Evolutionary conservation across 2,329 filamentous ascomycete genomes (phyloP).

Genomic region (Aspergillus quadricinctus): DNA sequence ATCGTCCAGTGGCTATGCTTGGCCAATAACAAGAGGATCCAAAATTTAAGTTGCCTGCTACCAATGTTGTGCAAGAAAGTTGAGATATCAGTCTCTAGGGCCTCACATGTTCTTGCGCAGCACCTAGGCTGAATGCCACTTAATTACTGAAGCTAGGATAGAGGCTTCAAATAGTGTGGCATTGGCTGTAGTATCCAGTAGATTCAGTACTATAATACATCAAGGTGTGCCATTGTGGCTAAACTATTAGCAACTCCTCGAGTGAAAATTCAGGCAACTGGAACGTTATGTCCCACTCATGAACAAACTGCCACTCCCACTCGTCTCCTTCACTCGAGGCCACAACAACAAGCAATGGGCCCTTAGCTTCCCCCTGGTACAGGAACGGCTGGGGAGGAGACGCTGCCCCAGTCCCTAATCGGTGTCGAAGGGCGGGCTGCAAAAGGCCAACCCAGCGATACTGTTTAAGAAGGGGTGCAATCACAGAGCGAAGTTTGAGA

Average conservation of each 20-base stretch:
- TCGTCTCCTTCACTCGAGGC: constrained; percentile 1
- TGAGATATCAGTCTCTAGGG: too few relatives aligned
- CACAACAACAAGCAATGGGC: constrained; percentile 2
- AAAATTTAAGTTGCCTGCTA: too few relatives aligned
- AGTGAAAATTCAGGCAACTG: constrained; percentile 7
- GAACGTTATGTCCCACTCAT: constrained; percentile 7
- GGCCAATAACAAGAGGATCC: too few relatives aligned
- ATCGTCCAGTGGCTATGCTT: too few relatives aligned
- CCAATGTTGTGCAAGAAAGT: too few relatives aligned
- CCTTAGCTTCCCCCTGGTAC: constrained; percentile 6
- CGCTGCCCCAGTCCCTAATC: background rate
- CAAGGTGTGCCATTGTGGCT: background rate
- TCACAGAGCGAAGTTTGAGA: background rate
- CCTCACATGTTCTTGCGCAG: too few relatives aligned
- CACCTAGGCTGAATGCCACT: too few relatives aligned
- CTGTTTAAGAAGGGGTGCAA: constrained; percentile 2
- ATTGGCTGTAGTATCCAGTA: too few relatives aligned
- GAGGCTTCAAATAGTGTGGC: too few relatives aligned
- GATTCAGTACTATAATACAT: too few relatives aligned
- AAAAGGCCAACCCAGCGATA: constrained; percentile 6
- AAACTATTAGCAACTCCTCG: constrained; percentile 4
- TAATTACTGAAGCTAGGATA: too few relatives aligned
- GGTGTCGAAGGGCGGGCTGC: constrained; percentile 1
- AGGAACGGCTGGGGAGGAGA: background rate
- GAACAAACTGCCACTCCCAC: constrained; percentile 9